phyloP scores from a whole-genome alignment of 73 alveolate genomes.

The Halteria grandinella region DNA sequence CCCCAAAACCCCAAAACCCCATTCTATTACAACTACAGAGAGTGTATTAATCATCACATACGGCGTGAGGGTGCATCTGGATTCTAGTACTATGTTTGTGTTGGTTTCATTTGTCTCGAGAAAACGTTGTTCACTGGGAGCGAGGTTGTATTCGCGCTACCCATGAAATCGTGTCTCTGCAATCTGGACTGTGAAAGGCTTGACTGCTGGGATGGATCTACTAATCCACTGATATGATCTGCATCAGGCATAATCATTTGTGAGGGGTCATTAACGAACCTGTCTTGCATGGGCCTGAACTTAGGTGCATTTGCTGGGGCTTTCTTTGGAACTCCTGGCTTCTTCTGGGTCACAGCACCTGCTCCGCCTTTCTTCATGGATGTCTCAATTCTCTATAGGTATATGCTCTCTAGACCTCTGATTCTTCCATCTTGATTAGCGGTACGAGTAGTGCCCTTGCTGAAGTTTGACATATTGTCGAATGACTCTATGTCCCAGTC shows the following conservation, averaged over 20 bases:
- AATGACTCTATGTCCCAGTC: constrained; percentile 73
- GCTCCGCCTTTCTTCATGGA: constrained; percentile 27
- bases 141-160: constrained; percentile 45
- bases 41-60: too few species aligned
- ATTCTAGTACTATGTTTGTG: too few species aligned
- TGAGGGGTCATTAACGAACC: constrained; percentile 42
- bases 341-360: too few species aligned
- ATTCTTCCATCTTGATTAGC: constrained; percentile 43
- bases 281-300: constrained; percentile 62
- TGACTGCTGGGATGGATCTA: too few species aligned
- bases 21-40: too few species aligned
- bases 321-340: background rate
- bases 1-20: too few species aligned
- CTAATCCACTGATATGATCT: constrained; percentile 2
- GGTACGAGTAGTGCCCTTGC: constrained; percentile 12
- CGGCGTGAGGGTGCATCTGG: too few species aligned
- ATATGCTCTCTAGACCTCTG: constrained; percentile 66
- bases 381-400: constrained; percentile 64
- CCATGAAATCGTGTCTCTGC: constrained; percentile 43
- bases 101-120: too few species aligned
- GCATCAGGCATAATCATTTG: constrained; percentile 16
- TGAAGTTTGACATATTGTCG: constrained; percentile 32
- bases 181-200: background rate
- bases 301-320: constrained; percentile 10
- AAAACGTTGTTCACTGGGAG: too few species aligned